These are phyloP conservation scores for Vigna reflexopilosa DNA, from an alignment of 306 rosid species.

Conservation along the genomic window DNA sequence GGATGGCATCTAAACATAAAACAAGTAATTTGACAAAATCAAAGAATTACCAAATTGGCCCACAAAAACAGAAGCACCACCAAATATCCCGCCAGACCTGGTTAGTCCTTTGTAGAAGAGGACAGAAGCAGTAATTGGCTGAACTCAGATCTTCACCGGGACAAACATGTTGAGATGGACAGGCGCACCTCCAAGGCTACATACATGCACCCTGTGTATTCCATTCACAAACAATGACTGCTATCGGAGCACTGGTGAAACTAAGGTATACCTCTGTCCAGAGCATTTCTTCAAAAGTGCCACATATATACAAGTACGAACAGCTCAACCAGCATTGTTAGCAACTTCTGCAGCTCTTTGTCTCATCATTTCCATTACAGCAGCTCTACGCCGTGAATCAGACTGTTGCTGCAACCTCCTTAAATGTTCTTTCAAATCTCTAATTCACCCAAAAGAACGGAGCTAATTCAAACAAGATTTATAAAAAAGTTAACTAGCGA, in stretches of 20 bases:
- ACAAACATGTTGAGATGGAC: slow-evolving; percentile 35
- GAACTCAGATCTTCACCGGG: slow-evolving; percentile 39
- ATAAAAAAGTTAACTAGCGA: slow-evolving; percentile 5
- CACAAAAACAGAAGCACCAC: slow-evolving; percentile 38
- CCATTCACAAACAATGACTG: slow-evolving; percentile 45
- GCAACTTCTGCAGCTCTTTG: slow-evolving; percentile 98
- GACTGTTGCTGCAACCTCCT: slow-evolving; percentile 98
- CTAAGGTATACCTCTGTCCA: slow-evolving; percentile 35
- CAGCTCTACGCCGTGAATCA: slow-evolving; percentile 95
- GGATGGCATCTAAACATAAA: slow-evolving; percentile 51
- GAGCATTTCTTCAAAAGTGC: slow-evolving; percentile 45
- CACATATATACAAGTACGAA: slow-evolving; percentile 50
- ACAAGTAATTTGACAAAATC: slow-evolving; percentile 54
- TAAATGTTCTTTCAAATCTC: slow-evolving; percentile 93
- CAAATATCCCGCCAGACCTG: slow-evolving; percentile 46
- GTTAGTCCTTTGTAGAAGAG: slow-evolving; percentile 55
- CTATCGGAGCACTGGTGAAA: slow-evolving; percentile 48
- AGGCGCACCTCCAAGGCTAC: slow-evolving; percentile 51
- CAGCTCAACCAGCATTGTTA: slow-evolving; percentile 69
- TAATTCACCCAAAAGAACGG: slow-evolving; percentile 44
- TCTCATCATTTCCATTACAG: slow-evolving; percentile 99
- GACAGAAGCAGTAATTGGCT: slow-evolving; percentile 44
- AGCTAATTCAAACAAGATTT: slow-evolving; percentile 12
- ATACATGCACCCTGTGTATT: slow-evolving; percentile 47
- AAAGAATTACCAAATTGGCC: slow-evolving; percentile 68